Evolutionary conservation across 805 yeast genomes (phyloP).

Genomic region (Yarrowia sp.): DNA sequence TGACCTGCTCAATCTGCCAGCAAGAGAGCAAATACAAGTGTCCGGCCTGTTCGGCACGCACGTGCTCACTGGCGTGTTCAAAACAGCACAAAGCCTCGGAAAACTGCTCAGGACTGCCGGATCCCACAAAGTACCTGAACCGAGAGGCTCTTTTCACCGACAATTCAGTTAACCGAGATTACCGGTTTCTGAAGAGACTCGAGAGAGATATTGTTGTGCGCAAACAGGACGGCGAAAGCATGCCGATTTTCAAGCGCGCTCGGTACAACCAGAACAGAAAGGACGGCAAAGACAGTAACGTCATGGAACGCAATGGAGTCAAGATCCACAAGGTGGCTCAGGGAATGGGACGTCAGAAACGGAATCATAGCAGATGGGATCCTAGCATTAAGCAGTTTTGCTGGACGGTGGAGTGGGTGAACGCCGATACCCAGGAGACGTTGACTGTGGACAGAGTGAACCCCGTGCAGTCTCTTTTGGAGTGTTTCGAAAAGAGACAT

Average conservation of each 20-base stretch:
- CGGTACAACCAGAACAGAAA: constrained; percentile 55
- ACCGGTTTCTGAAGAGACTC: constrained; percentile 69
- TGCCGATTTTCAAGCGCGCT: constrained; percentile 42
- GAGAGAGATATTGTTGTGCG: constrained; percentile 66
- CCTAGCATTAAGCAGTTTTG: constrained; percentile 63
- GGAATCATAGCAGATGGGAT: constrained; percentile 76
- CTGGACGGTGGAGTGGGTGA: constrained; percentile 83
- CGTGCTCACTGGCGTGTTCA: constrained; percentile 78
- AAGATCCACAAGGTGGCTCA: constrained; percentile 65
- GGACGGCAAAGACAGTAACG: constrained; percentile 41
- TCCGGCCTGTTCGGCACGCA: constrained; percentile 72
- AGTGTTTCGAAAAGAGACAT: constrained; percentile 32
- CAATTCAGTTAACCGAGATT: constrained; percentile 73
- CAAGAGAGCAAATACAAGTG: constrained; percentile 69
- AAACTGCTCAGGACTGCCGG: constrained; percentile 71
- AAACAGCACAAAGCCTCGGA: constrained; percentile 68
- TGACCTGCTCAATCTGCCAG: constrained; percentile 58
- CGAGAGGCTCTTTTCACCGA: constrained; percentile 56
- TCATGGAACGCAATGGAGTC: constrained; percentile 65
- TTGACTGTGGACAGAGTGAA: constrained; percentile 15
- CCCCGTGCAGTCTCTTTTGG: constrained; percentile 31
- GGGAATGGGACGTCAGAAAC: constrained; percentile 73
- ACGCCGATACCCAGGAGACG: constrained; percentile 50
- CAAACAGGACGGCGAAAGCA: constrained; percentile 56
- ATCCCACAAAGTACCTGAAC: constrained; percentile 64